Evolutionary conservation across 805 yeast species (phyloP).

Genomic region (Saccharomycopsis sp.): DNA sequence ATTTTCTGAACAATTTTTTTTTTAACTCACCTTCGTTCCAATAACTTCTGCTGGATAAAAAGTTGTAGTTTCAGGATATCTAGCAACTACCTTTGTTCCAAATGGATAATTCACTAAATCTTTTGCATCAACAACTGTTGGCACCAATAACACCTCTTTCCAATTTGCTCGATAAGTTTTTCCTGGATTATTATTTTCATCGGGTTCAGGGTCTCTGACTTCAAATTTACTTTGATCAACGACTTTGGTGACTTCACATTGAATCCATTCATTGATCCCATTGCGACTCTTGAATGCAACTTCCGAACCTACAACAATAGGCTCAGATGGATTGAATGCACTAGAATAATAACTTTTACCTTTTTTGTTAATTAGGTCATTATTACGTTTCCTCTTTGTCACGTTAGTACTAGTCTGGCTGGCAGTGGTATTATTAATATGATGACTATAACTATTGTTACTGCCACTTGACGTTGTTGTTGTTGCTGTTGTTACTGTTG

Average conservation of each 20-base stretch:
- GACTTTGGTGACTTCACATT: slow-evolving; percentile 79
- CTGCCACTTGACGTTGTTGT: slow-evolving; percentile 23
- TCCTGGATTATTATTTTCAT: slow-evolving; percentile 84
- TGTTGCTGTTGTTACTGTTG: no score
- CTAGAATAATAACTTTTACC: slow-evolving; percentile 47
- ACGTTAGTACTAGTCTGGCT: background rate
- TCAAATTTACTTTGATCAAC: slow-evolving; percentile 55
- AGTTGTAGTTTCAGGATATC: slow-evolving; percentile 96
- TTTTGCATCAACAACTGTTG: slow-evolving; percentile 40
- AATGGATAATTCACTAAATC: slow-evolving; percentile 51
- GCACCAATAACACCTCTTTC: slow-evolving; percentile 72
- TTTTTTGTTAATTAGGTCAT: slow-evolving; percentile 26
- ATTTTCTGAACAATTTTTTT: slow-evolving; percentile 1
- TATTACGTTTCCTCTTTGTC: slow-evolving; percentile 27
- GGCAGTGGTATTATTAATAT: background rate
- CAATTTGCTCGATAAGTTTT: slow-evolving; percentile 75
- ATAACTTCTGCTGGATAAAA: slow-evolving; percentile 92
- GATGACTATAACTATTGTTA: background rate
- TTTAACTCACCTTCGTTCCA: slow-evolving; percentile 43
- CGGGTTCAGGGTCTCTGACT: slow-evolving; percentile 97
- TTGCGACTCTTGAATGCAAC: slow-evolving; percentile 79
- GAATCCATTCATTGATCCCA: slow-evolving; percentile 82
- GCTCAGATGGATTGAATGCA: slow-evolving; percentile 52
- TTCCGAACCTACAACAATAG: slow-evolving; percentile 60
- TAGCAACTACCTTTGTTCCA: slow-evolving; percentile 79